Evolutionary conservation across 768 basidiomycete species (phyloP), one percentile per base, ranked within the genome.

Genomic region (Xanthoconium stramineum): DNA sequence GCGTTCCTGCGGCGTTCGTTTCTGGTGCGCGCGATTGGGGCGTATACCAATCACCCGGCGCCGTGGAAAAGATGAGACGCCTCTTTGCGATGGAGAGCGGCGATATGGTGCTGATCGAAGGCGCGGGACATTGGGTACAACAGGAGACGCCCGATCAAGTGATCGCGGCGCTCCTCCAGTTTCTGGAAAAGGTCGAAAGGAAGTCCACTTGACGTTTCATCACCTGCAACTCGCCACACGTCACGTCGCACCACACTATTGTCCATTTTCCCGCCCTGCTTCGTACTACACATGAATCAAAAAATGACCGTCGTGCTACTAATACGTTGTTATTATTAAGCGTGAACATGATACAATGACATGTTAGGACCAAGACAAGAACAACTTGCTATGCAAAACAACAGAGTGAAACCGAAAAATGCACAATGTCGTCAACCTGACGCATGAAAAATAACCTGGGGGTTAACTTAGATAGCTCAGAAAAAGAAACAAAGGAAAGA

Each of bases 41-140:
- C 0, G 74, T 77, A n/a, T 82, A 78, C 60, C 84, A 85, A 66
- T 53, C 55, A 0, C 84, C 82, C 4, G 80, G 80, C 0, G 78
- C 74, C 2, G 55, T 71, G 33, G 77, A 80, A 38, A 69, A 68
- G 64, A 81, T 84, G 84, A 52, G 17, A 30, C 47, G 36, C 44
- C 35, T 24, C 32, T 63, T 60, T 50, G 61, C 60, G 20, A 80
- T 82, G 75, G 60, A 60, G 20, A 68, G 71, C 36, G 75, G 79
- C 35, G 75, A 79, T 35, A 74, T 83, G 33, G 75, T 83, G n/a
- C 56, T 86, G 42, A 69, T 85, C 10, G 70, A 78, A 3, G 79
- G 78, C 5, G 83, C 83, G 0, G 85, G 84, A 0, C 85, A 85
- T 67, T 85, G 84, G 84, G 81, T 80, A 17, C 83, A 82, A 64